Evolutionary conservation across 257 asterid genomes (phyloP).

Genomic region (Fraxinus cuspidata): DNA sequence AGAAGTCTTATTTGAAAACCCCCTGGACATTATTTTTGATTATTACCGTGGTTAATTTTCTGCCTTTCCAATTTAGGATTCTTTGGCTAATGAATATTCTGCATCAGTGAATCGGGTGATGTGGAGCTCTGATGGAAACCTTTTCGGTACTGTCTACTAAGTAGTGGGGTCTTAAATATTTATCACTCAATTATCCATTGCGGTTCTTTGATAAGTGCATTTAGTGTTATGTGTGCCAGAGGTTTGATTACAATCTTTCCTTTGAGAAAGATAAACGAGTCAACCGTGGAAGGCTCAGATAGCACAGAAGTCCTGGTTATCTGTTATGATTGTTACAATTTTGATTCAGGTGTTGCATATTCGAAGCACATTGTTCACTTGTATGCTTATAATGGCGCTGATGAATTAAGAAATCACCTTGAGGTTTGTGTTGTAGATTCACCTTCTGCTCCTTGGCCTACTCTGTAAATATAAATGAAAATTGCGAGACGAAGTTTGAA

Average conservation of each 20-base stretch:
- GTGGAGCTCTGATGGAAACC: conserved; percentile 68
- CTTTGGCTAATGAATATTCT: conserved; percentile 54
- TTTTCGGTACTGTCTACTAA: conserved; percentile 42
- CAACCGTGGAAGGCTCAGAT: conserved; percentile 1
- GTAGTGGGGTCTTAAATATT: not conserved
- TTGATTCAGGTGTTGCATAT: conserved; percentile 66
- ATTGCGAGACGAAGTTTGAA: conserved; percentile 7
- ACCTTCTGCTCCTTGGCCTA: not conserved
- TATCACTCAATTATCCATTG: conserved; percentile 2
- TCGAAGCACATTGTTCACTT: conserved; percentile 74
- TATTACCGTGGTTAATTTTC: conserved; percentile 5
- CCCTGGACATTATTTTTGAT: conserved; percentile 10
- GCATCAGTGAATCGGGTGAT: conserved; percentile 65
- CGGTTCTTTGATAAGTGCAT: conserved; percentile 1
- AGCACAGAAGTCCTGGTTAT: not conserved
- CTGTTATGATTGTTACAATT: conserved; percentile 17
- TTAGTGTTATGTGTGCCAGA: conserved; percentile 3
- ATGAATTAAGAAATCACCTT: conserved; percentile 50
- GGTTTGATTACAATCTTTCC: conserved; percentile 6
- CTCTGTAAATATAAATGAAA: not conserved
- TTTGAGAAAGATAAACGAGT: not conserved
- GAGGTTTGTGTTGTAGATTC: conserved; percentile 51
- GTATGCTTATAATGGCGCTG: conserved; percentile 45
- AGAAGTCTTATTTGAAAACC: conserved; percentile 3
- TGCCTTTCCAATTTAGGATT: conserved; percentile 44